Conservation (phyloP, 1,284 basidiomycete species). For the Fomitiporia mediterranea region DNA sequence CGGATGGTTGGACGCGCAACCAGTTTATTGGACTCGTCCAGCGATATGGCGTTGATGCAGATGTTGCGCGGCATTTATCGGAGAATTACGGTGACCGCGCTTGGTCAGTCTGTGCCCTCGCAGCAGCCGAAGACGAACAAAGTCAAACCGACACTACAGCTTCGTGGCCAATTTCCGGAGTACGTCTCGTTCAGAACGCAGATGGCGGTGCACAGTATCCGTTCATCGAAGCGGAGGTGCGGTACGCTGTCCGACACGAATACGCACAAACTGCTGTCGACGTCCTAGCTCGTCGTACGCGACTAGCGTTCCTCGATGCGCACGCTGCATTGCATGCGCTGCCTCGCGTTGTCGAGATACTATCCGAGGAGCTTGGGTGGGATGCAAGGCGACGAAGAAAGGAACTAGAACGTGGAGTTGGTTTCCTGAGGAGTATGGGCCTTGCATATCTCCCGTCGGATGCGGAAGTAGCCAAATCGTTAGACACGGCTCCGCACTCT, state of each 20-base stretch:
- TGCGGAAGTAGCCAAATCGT: conserved; percentile 22
- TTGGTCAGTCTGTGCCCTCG: conserved; percentile 87
- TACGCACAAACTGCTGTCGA: conserved; percentile 90
- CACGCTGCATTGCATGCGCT: conserved; percentile 83
- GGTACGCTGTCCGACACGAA: conserved; percentile 87
- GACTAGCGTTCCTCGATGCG: conserved; percentile 91
- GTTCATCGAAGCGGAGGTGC: conserved; percentile 92
- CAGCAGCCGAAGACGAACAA: conserved; percentile 42
- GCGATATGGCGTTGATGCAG: conserved; percentile 84
- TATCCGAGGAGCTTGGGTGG: conserved; percentile 87
- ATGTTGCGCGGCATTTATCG: conserved; percentile 92
- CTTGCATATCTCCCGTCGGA: conserved; percentile 42
- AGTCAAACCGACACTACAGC: background rate
- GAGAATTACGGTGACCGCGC: conserved; percentile 94
- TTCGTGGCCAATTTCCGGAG: conserved; percentile 53
- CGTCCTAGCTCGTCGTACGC: conserved; percentile 87
- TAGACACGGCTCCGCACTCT: background rate
- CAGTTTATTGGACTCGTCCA: conserved; percentile 98
- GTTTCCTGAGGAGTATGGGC: conserved; percentile 76
- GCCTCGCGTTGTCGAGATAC: conserved; percentile 86
- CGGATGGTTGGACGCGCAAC: conserved; percentile 90
- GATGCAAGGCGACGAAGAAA: conserved; percentile 47
- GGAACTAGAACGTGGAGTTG: conserved; percentile 59
- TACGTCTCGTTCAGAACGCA: conserved; percentile 82
- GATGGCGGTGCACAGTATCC: conserved; percentile 73